Evolutionary conservation across 139 green algal genomes (phyloP).

Genomic region (Haematococcus lacustris): DNA sequence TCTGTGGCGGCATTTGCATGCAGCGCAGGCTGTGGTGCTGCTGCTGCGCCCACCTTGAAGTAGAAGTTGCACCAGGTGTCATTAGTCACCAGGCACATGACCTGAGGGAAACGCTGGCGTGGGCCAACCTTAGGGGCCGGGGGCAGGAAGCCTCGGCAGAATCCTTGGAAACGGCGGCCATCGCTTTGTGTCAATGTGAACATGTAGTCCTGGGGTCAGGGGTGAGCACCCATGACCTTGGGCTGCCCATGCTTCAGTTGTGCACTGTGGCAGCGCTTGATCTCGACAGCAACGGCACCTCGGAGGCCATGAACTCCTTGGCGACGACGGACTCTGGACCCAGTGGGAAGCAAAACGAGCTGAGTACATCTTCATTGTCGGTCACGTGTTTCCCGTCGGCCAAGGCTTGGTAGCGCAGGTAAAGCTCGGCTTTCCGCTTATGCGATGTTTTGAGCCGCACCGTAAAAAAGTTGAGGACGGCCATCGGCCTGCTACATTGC

Average conservation of each 20-base stretch:
- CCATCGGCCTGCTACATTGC: no score
- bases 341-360: constrained; percentile 55
- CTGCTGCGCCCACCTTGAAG: constrained; percentile 38
- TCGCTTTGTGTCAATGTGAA: constrained; percentile 56
- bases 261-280: no score
- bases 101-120: constrained; percentile 50
- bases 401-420: constrained; percentile 17
- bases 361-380: constrained; percentile 16
- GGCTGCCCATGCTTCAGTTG: no score
- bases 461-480: constrained; percentile 15
- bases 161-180: constrained; percentile 46
- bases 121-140: constrained; percentile 20
- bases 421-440: constrained; percentile 13
- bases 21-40: background rate
- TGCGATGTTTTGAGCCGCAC: constrained; percentile 3
- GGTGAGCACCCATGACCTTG: no score
- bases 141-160: constrained; percentile 55
- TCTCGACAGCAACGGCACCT: constrained; percentile 37
- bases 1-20: background rate
- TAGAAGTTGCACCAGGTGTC: constrained; percentile 53
- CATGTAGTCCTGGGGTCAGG: constrained; percentile 35
- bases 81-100: constrained; percentile 57
- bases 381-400: constrained; percentile 10
- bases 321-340: constrained; percentile 36
- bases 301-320: constrained; percentile 48